A percentile compares a stretch with the other conserved stretches of the same genome.
phyloP scores from a whole-genome alignment of 2,329 filamentous ascomycete species.

The Aotearoamyces nothofagi region DNA sequence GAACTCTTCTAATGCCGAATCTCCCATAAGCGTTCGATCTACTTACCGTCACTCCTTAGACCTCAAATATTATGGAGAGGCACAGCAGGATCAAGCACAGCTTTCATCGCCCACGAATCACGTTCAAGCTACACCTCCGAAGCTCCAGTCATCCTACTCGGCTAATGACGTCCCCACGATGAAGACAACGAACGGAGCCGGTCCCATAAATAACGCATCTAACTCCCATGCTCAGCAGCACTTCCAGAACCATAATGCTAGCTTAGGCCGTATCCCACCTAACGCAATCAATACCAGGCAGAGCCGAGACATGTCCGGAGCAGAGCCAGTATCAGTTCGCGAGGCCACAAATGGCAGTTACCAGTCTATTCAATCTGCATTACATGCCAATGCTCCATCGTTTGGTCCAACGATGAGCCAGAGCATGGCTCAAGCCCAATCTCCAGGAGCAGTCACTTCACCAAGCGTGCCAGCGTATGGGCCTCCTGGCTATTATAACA shows the following conservation, averaged over 20 bases:
- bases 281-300: constrained; percentile 52
- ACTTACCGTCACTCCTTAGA: constrained; percentile 43
- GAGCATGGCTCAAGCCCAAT: constrained; percentile 15
- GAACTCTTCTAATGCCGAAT: constrained; percentile 26
- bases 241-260: constrained; percentile 62
- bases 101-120: constrained; percentile 29
- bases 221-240: constrained; percentile 46
- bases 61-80: constrained; percentile 27
- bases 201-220: constrained; percentile 13
- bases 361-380: constrained; percentile 50
- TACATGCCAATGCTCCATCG: constrained; percentile 66
- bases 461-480: constrained; percentile 13
- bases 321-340: constrained; percentile 13
- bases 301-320: constrained; percentile 46
- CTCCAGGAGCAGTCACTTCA: constrained; percentile 13
- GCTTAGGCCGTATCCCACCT: constrained; percentile 62
- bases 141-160: constrained; percentile 79
- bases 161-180: constrained; percentile 77
- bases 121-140: constrained; percentile 48
- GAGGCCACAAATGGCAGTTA: constrained; percentile 32
- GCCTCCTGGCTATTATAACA: constrained; percentile 19
- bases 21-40: constrained; percentile 30
- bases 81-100: constrained; percentile 14
- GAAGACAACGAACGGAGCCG: constrained; percentile 30
- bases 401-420: constrained; percentile 52